Evolutionary conservation across 2,329 filamentous ascomycete genomes (phyloP), one percentile per base, ranked within the genome.

Genomic region (Ploettnerulaceae sp.): DNA sequence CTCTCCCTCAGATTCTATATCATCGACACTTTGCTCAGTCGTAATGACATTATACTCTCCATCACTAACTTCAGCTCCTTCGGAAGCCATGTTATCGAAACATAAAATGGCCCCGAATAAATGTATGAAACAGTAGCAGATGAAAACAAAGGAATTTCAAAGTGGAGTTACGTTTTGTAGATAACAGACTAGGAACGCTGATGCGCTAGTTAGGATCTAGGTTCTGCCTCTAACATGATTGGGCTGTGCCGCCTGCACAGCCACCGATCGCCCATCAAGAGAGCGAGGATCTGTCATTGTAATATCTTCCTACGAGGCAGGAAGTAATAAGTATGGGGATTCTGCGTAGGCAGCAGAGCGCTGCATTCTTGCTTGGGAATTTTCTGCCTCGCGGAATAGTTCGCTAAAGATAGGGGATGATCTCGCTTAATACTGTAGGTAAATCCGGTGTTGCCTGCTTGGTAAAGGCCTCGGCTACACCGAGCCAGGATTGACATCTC

Each of bases 201-300:
- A 18, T n/a, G 5, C 25, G 12, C 37, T 29, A 40, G 25, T 14
- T 24, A 11, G 25, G 37, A 29, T 31, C 24, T 8, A 15, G 14
- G 18, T 26, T 18, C 25, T 28, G 9, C 12, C 5, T 7, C 31
- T 14, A 12, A 7, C 37, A n/a, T 26, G 25, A 40, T 40, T 40
- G 24, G 25, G 25, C 37, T 40, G 37, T 40, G 37, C 37, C 37
- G 37, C 37, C 36, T 28, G 37, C 37, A 40, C 37, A 17, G 37
- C 37, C 37, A 40, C 37, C n/a, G n/a, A n/a, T 29, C 37, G 15
- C n/a, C 25, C 8, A 28, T 25, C 36, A 5, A 28, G 20, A n/a
- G 15, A 26, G n/a, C 3, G 28, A 11, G 7, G 15, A 12, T 28
- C 15, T 12, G 7, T 22, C 36, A 14, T 38, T n/a, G 8, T 3